Evolutionary conservation across 495 filamentous ascomycete species (phyloP), one percentile per base, ranked within the genome.

Genomic region (Penicillium bovifimosum): DNA sequence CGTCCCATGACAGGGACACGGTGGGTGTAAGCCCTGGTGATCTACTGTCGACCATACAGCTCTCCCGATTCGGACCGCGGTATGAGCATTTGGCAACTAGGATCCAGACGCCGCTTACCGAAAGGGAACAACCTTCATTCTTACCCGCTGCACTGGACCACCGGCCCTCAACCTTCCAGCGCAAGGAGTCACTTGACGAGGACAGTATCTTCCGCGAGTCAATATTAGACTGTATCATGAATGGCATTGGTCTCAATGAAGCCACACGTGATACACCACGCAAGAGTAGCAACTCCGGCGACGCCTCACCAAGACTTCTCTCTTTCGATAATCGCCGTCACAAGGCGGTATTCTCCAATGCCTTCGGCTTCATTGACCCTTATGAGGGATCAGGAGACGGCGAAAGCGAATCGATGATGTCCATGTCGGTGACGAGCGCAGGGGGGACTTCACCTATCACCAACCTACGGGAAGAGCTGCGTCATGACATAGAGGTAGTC

Each of bases 401-500:
- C 10, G 93, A 97, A 55, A 84, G 87, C 0, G 92, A 96, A 53
- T 96, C 93, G 0, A 76, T 91, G 62, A 80, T 86, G 42, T 88
- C 86, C 1, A 74, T 78, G 52, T 86, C 85, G 6, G 74, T 78
- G 1, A 80, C 80, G 4, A 77, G 79, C 51, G 74, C 73, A 3
- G 74, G 73, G 14, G 77, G 77, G 6, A 76, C 74, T 1, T 71
- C 75, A 2, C 85, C 85, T 11, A 74, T 81, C 7, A 60, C 67
- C 65, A 73, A 82, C 77, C 54, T 91, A 63, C 53, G 79, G 62
- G 63, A 82, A 50, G 93, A 97, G 36, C 77, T 96, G 63, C 82
- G 84, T 41, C 84, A 93, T 59, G 93, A 98, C 38, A 80, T 97
- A n/a, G 93, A 98, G 62, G 96, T 98, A 55, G 95, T 98, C 4